Percentiles rank a stretch among this genome's conserved stretches.
These are phyloP conservation scores for Aspergillus sp. DNA, from an alignment of 2,329 filamentous ascomycete species.

Conservation along the genomic window DNA sequence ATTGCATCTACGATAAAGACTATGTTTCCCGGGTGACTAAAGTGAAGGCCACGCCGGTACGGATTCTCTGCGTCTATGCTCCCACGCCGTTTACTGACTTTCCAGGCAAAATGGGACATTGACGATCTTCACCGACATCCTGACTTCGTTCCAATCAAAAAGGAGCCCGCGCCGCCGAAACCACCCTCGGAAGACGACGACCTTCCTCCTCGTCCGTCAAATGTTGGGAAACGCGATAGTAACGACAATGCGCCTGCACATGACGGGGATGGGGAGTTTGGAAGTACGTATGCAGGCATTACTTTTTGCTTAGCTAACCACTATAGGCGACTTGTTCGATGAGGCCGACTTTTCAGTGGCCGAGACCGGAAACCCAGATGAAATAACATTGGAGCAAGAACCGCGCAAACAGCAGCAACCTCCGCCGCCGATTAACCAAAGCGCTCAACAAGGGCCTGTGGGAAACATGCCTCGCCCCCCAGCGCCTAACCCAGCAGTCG, in stretches of 20 bases:
- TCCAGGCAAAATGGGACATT: conserved; percentile 61
- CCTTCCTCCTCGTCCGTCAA: conserved; percentile 26
- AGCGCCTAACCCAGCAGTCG: conserved; percentile 15
- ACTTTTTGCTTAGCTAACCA: conserved; percentile 9
- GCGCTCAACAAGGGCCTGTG: conserved; percentile 13
- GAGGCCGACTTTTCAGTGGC: conserved; percentile 65
- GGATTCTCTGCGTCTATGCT: conserved; percentile 5
- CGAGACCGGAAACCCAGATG: conserved; percentile 65
- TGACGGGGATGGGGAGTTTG: conserved; percentile 35
- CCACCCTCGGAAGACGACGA: conserved; percentile 38
- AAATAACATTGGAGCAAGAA: conserved; percentile 51
- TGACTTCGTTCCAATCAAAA: conserved; percentile 57
- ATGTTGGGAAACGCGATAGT: conserved; percentile 20
- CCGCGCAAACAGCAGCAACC: conserved; percentile 15
- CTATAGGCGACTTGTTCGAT: conserved; percentile 54
- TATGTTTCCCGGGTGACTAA: conserved; percentile 85
- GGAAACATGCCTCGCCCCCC: conserved; percentile 9
- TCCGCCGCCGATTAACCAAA: conserved; percentile 15
- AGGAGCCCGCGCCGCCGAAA: conserved; percentile 37
- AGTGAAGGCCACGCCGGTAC: conserved; percentile 63
- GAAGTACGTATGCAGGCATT: conserved; percentile 22
- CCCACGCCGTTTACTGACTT: conserved; percentile 8
- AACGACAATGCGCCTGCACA: conserved; percentile 19
- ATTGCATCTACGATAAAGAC: conserved; percentile 95
- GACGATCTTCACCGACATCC: conserved; percentile 72